These are phyloP conservation scores for Hyaloscypha bicolor DNA, from an alignment of 495 filamentous ascomycete species.

Conservation along the genomic window DNA sequence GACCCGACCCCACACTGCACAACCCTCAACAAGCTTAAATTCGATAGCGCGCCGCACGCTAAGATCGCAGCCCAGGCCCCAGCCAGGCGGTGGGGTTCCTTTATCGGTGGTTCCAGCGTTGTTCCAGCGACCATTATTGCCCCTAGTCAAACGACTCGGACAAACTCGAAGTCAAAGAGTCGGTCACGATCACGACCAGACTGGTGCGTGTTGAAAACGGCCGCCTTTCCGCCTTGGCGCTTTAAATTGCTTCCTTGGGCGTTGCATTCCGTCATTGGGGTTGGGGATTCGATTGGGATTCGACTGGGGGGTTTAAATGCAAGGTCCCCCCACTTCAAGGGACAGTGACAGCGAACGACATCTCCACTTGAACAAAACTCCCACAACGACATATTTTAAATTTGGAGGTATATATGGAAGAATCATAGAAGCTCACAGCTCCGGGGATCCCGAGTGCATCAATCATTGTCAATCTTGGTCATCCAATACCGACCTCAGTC, in stretches of 20 bases:
- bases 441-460: neutral
- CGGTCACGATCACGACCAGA: neutral
- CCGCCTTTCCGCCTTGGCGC: neutral
- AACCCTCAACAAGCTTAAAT: conserved; percentile 17
- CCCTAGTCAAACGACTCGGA: neutral
- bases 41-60: neutral
- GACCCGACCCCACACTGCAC: neutral
- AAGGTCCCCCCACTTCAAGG: neutral
- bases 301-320: neutral
- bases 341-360: neutral
- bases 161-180: neutral
- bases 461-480: no score
- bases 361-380: conserved; percentile 1
- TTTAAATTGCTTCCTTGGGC: neutral
- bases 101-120: conserved; percentile 4
- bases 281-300: neutral
- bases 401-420: neutral
- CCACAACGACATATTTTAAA: neutral
- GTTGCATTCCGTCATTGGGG: neutral
- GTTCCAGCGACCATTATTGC: neutral
- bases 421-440: neutral
- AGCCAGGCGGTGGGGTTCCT: conserved; percentile 4
- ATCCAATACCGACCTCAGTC: neutral
- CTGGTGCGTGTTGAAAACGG: neutral
- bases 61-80: neutral